These are phyloP conservation scores for Backusella westeae DNA, from an alignment of 192 early-diverging fungal genomes.

Conservation along the genomic window DNA sequence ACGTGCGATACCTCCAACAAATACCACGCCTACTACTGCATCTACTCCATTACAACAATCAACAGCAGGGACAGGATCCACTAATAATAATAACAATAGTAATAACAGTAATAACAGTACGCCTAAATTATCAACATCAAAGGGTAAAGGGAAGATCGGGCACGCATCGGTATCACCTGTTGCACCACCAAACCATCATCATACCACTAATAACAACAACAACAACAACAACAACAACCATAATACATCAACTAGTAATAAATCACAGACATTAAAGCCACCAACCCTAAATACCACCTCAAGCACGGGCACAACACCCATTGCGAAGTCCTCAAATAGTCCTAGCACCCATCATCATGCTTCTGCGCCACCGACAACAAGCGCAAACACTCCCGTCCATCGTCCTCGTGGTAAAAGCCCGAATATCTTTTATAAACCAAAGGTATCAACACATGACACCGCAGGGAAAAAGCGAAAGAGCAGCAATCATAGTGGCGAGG, in stretches of 20 bases:
- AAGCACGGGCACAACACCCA: not conserved
- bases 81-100: not conserved
- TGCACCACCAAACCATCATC: not conserved
- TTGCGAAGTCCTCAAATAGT: not conserved
- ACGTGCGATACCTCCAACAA: not conserved
- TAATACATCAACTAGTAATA: not conserved
- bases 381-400: not conserved
- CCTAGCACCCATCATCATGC: not conserved
- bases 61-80: not conserved
- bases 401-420: not conserved
- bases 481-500: not conserved
- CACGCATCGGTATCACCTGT: not conserved
- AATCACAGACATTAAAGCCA: not conserved
- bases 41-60: not conserved
- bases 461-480: not conserved
- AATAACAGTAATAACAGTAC: not conserved
- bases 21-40: not conserved
- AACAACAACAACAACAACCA: not conserved
- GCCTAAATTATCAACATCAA: not conserved
- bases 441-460: not conserved
- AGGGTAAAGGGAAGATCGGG: not conserved
- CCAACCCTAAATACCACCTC: not conserved
- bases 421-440: not conserved
- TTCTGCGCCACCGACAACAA: not conserved
- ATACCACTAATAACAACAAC: not conserved